Conservation (phyloP, 768 basidiomycete genomes). For the Cystofilobasidium ferigula region DNA sequence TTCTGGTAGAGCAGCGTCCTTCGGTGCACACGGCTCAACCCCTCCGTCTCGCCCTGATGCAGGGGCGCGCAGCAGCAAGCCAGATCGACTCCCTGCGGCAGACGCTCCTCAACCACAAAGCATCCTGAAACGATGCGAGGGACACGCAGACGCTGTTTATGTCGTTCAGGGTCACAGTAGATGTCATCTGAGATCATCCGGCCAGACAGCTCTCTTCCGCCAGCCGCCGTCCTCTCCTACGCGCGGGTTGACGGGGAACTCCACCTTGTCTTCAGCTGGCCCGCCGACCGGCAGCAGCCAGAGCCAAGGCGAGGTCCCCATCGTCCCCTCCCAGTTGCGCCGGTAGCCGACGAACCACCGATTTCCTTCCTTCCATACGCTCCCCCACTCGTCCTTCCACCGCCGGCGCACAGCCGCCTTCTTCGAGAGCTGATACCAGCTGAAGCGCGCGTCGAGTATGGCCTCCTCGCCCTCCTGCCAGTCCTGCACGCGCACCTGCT, state of each 20-base stretch:
- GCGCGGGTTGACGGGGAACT: neutral
- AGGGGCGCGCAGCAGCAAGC: too few species aligned
- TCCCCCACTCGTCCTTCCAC: slow-evolving; percentile 7
- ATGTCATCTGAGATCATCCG: neutral
- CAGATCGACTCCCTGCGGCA: too few species aligned
- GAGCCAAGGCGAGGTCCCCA: slow-evolving; percentile 5
- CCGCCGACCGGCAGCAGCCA: slow-evolving; percentile 18
- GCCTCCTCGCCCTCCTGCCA: neutral
- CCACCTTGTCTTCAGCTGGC: neutral
- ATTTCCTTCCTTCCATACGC: slow-evolving; percentile 13
- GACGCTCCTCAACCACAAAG: too few species aligned
- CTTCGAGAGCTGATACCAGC: neutral
- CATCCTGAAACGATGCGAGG: too few species aligned
- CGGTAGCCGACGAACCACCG: slow-evolving; percentile 5
- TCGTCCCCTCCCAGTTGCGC: slow-evolving; percentile 11
- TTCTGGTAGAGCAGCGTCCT: too few species aligned
- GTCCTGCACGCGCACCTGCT: neutral
- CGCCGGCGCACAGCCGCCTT: neutral
- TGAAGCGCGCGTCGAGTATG: neutral
- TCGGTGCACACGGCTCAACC: too few species aligned
- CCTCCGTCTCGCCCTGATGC: too few species aligned
- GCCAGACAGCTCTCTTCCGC: neutral
- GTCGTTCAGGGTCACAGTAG: too few species aligned
- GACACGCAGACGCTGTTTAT: too few species aligned
- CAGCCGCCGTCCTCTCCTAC: slow-evolving; percentile 6